These are phyloP conservation scores for Diaporthe amygdali DNA, from an alignment of 2,329 filamentous ascomycete species.

Conservation along the genomic window DNA sequence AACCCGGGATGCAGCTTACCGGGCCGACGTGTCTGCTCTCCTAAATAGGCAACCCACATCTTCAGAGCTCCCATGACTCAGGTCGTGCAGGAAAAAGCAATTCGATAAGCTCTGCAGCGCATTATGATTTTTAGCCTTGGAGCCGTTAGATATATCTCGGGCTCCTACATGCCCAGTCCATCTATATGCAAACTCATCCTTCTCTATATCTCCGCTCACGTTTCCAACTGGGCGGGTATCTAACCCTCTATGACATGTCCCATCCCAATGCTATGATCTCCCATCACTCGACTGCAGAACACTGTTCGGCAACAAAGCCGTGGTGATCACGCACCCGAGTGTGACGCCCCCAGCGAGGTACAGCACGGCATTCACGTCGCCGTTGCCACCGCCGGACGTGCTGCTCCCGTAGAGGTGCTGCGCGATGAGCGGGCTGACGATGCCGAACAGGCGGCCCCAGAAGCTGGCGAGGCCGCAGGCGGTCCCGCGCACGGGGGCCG, in stretches of 20 bases:
- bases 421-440: constrained; percentile 61
- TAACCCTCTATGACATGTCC: neutral
- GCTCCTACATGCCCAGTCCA: neutral
- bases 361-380: constrained; percentile 52
- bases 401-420: constrained; percentile 44
- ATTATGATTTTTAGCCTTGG: neutral
- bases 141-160: neutral
- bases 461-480: constrained; percentile 62
- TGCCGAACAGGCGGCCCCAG: constrained; percentile 63
- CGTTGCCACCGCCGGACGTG: constrained; percentile 34
- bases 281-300: constrained; percentile 42
- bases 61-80: neutral
- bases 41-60: neutral
- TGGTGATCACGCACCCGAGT: constrained; percentile 56
- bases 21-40: neutral
- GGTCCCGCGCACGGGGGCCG: constrained; percentile 55
- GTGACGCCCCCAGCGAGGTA: constrained; percentile 62
- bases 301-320: constrained; percentile 50
- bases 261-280: constrained; percentile 1
- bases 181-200: neutral
- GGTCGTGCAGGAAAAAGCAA: neutral
- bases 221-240: neutral
- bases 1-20: neutral
- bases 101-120: neutral
- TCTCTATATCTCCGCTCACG: neutral